Evolutionary conservation across 805 yeast species (phyloP).

Genomic region (Nakazawaea ishiwadae): DNA sequence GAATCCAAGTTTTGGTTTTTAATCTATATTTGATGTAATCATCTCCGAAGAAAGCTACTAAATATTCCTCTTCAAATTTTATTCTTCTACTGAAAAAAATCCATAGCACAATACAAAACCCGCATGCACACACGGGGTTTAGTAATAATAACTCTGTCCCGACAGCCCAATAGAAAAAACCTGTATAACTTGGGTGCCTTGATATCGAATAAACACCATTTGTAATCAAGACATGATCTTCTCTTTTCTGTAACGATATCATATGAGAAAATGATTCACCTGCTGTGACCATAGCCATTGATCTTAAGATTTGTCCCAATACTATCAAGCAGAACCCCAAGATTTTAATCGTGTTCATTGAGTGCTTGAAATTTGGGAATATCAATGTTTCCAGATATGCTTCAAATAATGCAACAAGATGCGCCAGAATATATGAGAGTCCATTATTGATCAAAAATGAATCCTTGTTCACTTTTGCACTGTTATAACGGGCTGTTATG

Average conservation of each 20-base stretch:
- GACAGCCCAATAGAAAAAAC: constrained; percentile 90
- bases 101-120: constrained; percentile 58
- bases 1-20: constrained; percentile 55
- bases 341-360: constrained; percentile 17
- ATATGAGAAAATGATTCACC: constrained; percentile 82
- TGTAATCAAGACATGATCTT: constrained; percentile 65
- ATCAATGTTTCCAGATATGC: constrained; percentile 34
- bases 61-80: constrained; percentile 58
- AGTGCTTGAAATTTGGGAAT: constrained; percentile 32
- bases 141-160: constrained; percentile 73
- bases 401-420: constrained; percentile 49
- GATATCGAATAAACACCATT: constrained; percentile 60
- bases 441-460: constrained; percentile 71
- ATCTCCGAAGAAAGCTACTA: constrained; percentile 67
- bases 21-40: constrained; percentile 52
- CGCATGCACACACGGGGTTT: constrained; percentile 55
- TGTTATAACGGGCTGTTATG: constrained; percentile 73
- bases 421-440: constrained; percentile 51
- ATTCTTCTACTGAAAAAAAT: constrained; percentile 69
- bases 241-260: constrained; percentile 47
- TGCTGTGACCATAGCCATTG: constrained; percentile 84
- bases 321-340: constrained; percentile 46
- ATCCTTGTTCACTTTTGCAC: constrained; percentile 58
- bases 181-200: constrained; percentile 90
- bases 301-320: constrained; percentile 64